Evolutionary conservation across 2,329 filamentous ascomycete species (phyloP), one percentile per base, ranked within the genome.

Genomic region (Penicillium corylophilum): DNA sequence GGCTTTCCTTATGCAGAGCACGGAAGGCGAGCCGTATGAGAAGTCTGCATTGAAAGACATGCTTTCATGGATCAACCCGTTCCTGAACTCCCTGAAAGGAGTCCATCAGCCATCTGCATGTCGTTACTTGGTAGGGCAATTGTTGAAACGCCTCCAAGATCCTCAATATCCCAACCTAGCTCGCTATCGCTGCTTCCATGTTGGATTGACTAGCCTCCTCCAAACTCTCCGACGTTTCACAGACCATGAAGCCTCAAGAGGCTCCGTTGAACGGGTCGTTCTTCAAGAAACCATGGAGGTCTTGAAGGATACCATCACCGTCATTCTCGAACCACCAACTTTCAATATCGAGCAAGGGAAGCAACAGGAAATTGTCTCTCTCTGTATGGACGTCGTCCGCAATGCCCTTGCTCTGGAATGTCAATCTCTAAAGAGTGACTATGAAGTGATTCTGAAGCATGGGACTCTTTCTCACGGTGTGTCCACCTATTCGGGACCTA

Each of bases 101-200:
- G 83, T 86, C 50, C 89, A 90, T 63, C 84, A 90, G 53, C 85
- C 88, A 16, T 87, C 92, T 59, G 87, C 89, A 7, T 92, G 90
- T 68, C 85, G 90, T 54, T 84, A 87, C n/a, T 76, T 96, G 38
- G 80, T 90, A 35, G 82, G 87, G 55, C 85, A 90, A 48, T 80
- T 96, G 9, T 82, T 96, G 38, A 81, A 84, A 49, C 82, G 81
- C 42, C 67, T 78, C 22, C 74, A 78, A 58, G 68, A 71, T 49
- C 48, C 60, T 3, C 65, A 66, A 18, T 71, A 76, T 40, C 73
- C 75, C 2, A 66, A 73, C 20, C 55, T 74, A 43, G 71, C 74
- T 24, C 72, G 73, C 26, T 73, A 74, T 52, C 71, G 76, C 48
- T 80, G 77, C 59, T 75, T 77, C 54, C 68, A 72, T 28, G 65